Evolutionary conservation across 1,284 basidiomycete genomes (phyloP).

Genomic region (Hypsizygus ulmarius): DNA sequence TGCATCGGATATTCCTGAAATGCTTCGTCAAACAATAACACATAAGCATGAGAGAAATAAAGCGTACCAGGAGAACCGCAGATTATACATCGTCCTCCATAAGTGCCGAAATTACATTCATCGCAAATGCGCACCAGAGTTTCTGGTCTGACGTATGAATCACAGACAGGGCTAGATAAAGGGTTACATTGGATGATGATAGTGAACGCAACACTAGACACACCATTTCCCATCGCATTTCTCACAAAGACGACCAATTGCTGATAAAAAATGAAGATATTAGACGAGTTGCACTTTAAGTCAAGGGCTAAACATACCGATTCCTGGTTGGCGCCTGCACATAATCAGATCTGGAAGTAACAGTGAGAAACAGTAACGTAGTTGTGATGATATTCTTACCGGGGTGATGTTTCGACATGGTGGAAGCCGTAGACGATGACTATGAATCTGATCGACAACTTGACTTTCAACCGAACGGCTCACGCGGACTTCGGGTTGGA

Average conservation of each 20-base stretch:
- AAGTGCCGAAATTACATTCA: constrained; percentile 98
- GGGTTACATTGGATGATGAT: background rate
- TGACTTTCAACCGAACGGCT: too few species aligned
- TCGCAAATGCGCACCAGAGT: constrained; percentile 98
- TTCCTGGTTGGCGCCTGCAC: constrained; percentile 95
- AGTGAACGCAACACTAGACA: constrained; percentile 24
- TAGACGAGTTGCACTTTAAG: constrained; percentile 3
- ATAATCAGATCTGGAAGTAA: constrained; percentile 80
- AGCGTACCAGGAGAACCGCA: constrained; percentile 86
- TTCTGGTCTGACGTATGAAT: constrained; percentile 98
- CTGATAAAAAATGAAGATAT: constrained; percentile 38
- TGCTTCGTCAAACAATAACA: background rate
- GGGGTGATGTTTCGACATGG: constrained; percentile 91
- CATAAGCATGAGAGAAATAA: background rate
- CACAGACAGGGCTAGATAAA: constrained; percentile 85
- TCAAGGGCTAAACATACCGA: constrained; percentile 56
- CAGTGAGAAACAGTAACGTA: background rate
- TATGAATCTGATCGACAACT: too few species aligned
- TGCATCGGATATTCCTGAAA: constrained; percentile 89
- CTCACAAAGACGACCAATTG: constrained; percentile 96
- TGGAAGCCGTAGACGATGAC: constrained; percentile 21
- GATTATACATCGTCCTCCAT: constrained; percentile 96
- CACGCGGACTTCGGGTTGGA: too few species aligned
- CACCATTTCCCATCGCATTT: constrained; percentile 99
- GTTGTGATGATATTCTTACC: constrained; percentile 46